Percentiles rank a stretch among this genome's conserved stretches.
Evolutionary conservation across 208 protist genomes (phyloP).

Genomic region (Endotrypanum monterogeii): DNA sequence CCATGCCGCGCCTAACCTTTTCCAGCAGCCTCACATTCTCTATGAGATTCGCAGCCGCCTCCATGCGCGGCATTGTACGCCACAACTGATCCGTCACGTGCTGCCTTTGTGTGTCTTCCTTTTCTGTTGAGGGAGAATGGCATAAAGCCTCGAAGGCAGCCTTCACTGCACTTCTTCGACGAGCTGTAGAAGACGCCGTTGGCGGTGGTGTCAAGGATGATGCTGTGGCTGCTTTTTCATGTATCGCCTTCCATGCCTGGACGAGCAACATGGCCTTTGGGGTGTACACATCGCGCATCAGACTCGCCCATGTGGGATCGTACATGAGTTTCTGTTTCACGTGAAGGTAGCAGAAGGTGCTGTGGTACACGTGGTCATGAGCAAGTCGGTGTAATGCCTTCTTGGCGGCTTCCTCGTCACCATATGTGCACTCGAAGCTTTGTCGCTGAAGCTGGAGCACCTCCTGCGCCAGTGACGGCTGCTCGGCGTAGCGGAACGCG

Average conservation of each 20-base stretch:
- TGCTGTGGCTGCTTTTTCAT: neutral
- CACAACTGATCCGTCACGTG: constrained; percentile 30
- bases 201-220: too few relatives aligned
- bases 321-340: constrained; percentile 51
- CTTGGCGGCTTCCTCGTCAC: constrained; percentile 27
- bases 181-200: neutral
- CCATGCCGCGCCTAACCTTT: constrained; percentile 35
- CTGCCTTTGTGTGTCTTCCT: constrained; percentile 3
- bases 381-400: constrained; percentile 42
- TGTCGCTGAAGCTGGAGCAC: constrained; percentile 30
- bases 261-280: constrained; percentile 4
- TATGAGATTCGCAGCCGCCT: constrained; percentile 52
- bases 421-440: constrained; percentile 11
- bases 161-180: constrained; percentile 15
- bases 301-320: constrained; percentile 65
- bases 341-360: constrained; percentile 39
- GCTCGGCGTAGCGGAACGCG: constrained; percentile 26
- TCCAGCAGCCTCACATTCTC: constrained; percentile 59
- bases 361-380: constrained; percentile 60
- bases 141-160: constrained; percentile 15
- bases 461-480: constrained; percentile 50
- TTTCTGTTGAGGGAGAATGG: constrained; percentile 5
- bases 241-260: constrained; percentile 20
- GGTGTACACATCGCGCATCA: constrained; percentile 67
- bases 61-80: constrained; percentile 39